phyloP scores from a whole-genome alignment of 495 filamentous ascomycete genomes.

The Pyrenula massariospora region DNA sequence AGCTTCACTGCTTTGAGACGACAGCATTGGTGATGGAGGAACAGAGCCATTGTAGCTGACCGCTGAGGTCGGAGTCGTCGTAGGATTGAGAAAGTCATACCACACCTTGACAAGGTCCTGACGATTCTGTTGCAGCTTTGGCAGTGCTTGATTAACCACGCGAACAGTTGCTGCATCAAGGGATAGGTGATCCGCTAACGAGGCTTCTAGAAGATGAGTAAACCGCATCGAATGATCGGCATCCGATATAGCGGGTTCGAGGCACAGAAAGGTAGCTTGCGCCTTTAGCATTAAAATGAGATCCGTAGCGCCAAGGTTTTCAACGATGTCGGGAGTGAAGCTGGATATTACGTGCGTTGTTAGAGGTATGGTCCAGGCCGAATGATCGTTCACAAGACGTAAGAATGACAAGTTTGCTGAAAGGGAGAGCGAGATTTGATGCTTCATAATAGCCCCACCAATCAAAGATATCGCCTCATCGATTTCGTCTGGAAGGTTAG shows the following conservation, averaged over 20 bases:
- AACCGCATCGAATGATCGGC: constrained; percentile 46
- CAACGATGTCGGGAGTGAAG: constrained; percentile 47
- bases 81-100: constrained; percentile 39
- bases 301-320: constrained; percentile 41
- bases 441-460: constrained; percentile 35
- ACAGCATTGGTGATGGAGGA: constrained; percentile 26
- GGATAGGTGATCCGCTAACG: constrained; percentile 32
- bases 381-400: constrained; percentile 66
- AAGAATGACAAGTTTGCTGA: constrained; percentile 47
- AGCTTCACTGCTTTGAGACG: constrained; percentile 27
- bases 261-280: constrained; percentile 49
- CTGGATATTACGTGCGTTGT: constrained; percentile 51
- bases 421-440: constrained; percentile 33
- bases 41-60: constrained; percentile 23
- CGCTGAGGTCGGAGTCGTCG: constrained; percentile 20
- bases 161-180: constrained; percentile 37
- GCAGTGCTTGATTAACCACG: constrained; percentile 46
- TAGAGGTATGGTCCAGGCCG: constrained; percentile 46
- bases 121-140: constrained; percentile 35
- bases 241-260: constrained; percentile 30
- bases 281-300: constrained; percentile 49
- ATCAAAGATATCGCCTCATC: constrained; percentile 81
- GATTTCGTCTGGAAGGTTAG: constrained; percentile 55
- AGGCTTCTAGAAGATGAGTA: constrained; percentile 46
- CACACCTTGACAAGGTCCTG: constrained; percentile 47